A percentile compares a stretch with the other conserved stretches of the same genome.
These are phyloP conservation scores for Candolleomyces efflorescens DNA, from an alignment of 768 basidiomycete species.

Conservation along the genomic window DNA sequence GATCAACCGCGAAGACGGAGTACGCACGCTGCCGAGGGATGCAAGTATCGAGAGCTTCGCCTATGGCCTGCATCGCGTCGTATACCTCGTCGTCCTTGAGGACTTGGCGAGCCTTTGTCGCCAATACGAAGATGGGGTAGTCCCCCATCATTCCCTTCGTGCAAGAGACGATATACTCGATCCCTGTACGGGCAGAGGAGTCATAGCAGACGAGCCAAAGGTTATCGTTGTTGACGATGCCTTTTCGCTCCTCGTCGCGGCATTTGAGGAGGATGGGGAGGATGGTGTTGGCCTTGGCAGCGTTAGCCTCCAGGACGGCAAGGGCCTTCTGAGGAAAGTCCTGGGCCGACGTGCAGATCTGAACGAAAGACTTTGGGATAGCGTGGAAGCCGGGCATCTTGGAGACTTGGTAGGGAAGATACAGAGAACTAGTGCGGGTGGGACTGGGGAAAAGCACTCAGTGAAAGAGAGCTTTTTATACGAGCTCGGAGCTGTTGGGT, in stretches of 20 bases:
- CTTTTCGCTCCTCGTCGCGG: constrained; percentile 12
- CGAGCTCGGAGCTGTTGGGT: too few relatives aligned
- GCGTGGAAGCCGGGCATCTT: not conserved
- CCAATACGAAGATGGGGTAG: constrained; percentile 68
- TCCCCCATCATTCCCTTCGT: constrained; percentile 50
- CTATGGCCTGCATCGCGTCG: constrained; percentile 40
- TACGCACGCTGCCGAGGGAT: constrained; percentile 46
- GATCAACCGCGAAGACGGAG: constrained; percentile 59
- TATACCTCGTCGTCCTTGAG: constrained; percentile 34
- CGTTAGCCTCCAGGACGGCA: constrained; percentile 29
- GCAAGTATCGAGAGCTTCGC: constrained; percentile 28
- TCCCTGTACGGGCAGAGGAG: constrained; percentile 11
- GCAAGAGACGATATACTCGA: constrained; percentile 57
- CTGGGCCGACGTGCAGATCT: constrained; percentile 17
- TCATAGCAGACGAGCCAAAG: constrained; percentile 32
- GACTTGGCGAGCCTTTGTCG: constrained; percentile 32
- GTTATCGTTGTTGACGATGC: constrained; percentile 13
- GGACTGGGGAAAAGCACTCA: too few relatives aligned
- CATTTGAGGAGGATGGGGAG: constrained; percentile 35
- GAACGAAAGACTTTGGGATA: not conserved
- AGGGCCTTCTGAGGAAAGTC: constrained; percentile 35
- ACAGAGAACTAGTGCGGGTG: not conserved
- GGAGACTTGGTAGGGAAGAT: not conserved
- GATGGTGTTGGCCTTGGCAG: constrained; percentile 37
- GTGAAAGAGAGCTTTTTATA: too few relatives aligned